Base-by-base conservation (phyloP, 345 rosid species). In the Camelina hispida region DNA sequence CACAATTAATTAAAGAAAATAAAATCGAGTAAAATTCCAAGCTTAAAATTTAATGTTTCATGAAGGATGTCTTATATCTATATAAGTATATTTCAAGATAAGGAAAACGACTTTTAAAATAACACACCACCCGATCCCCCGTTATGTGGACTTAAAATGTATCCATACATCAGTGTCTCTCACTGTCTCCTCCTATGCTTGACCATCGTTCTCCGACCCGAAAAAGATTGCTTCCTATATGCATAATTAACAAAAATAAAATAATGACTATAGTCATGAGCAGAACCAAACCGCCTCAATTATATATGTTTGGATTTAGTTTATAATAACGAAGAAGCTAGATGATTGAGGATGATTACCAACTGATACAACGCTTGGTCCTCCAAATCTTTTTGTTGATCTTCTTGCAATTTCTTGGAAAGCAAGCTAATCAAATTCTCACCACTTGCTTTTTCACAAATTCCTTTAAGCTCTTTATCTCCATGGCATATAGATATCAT, bases 301-400 rank as follows among this genome's bases (percentile, higher is more conserved):
- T 40, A 40, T 9, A 9, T 40, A 3, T 34, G 9, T 34, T 9
- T 7, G 38, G 38, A 34, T 34, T 34, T 40, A 40, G 13, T 40
- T 11, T 12, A 20, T 20, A 40, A 11, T 40, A 40, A 12, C 44
- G 4, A 40, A 40, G 10, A 40, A 40, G 47, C 6, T 14, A 14
- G 47, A 4, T 14, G 47, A 43, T 3, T 18, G 30, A 60, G 6
- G 65, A 7, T 60, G 47, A 25, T 25, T 25, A 60, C 65, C 3
- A 59, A 59, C 28, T 37, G 46, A 59, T 35, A 11, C 65, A 60
- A 37, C 47, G 65, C 65, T 60, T 60, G 47, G 30, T 60, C 66
- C 14, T 14, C 15, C 47, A 5, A 13, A 14, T 43, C 47, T 43
- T n/a, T 43, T 43, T 43, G 16, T 6, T 38, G 12, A 38, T 38